A percentile compares a stretch with the other conserved stretches of the same genome.
These are phyloP conservation scores for Mycena vulgaris DNA, from an alignment of 768 basidiomycete genomes.

Conservation along the genomic window DNA sequence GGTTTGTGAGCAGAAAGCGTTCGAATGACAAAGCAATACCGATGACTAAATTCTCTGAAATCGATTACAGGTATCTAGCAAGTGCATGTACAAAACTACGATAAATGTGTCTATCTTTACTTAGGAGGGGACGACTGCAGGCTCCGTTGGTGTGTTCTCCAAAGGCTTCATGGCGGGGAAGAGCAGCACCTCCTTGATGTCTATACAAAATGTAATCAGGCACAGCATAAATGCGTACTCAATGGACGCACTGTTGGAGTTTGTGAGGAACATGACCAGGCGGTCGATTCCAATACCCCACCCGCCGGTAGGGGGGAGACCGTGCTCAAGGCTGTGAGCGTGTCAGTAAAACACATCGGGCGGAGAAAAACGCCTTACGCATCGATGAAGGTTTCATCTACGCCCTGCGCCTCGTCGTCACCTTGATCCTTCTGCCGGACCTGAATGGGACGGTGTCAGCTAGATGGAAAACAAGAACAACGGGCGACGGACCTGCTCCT, in stretches of 20 bases:
- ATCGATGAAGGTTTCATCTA: conserved; percentile 96
- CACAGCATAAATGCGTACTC: not conserved
- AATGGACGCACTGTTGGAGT: conserved; percentile 85
- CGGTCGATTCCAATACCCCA: conserved; percentile 98
- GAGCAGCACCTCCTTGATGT: conserved; percentile 96
- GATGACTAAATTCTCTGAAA: not conserved
- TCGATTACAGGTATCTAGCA: not conserved
- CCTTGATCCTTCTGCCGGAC: conserved; percentile 95
- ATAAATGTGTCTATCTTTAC: not conserved
- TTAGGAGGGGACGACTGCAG: conserved; percentile 37
- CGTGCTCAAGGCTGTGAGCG: conserved; percentile 87
- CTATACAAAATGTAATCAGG: conserved; percentile 52
- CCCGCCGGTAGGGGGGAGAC: conserved; percentile 96
- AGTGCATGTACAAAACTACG: not conserved
- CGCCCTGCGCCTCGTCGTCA: conserved; percentile 97
- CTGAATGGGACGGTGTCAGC: conserved; percentile 50
- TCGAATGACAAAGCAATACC: conserved; percentile 11
- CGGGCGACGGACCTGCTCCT: conserved; percentile 79
- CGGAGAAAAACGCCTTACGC: conserved; percentile 72
- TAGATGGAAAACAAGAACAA: not conserved
- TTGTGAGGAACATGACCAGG: conserved; percentile 98
- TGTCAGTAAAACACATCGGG: conserved; percentile 6
- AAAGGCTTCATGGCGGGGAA: conserved; percentile 98
- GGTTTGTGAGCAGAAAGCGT: not conserved
- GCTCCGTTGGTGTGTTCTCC: conserved; percentile 60